Evolutionary conservation across 1,139 yeast species (phyloP), one percentile per base, ranked within the genome.

Genomic region (Yamadazyma aaseri): DNA sequence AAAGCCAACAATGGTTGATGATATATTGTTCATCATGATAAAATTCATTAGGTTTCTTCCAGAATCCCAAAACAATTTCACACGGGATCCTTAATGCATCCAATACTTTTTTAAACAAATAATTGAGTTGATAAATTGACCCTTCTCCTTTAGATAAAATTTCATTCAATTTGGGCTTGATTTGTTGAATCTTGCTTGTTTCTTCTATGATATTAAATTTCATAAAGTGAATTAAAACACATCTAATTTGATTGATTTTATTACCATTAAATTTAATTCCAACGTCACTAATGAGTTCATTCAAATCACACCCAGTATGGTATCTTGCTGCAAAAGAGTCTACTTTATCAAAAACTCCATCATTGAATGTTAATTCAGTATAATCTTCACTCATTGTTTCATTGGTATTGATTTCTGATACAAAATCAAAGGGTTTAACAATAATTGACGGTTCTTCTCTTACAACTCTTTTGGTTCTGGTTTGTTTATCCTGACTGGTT

Each of bases 1-100:
- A 79, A 36, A 89, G 71, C 98, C 98, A 92, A 40, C 86, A 79
- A 57, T 92, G 98, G 51, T 89, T 87, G 28, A 81, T 66, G 23
- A 78, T 76, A 35, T 80, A 76, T 39, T 60, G 59, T 58, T 78
- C 78, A 39, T 65, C 62, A 44, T 68, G 75, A 44, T 71, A 68
- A 40, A 70, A 60, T 43, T 75, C 79, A 31, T 79, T 78, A 4
- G 96, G 95, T 21, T 80, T 75, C 52, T 90, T 87, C 64, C 92
- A 71, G 48, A 86, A 86, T 3, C 98, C 98, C 22, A 79, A 64
- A 1, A 92, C 79, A 2, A 89, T 71, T 44, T 85, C 94, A 42
- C 89, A 76, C 8, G 82, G 81, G 28, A 92, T 72, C 16, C 82
- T 79, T 34, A 90, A 65, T 0, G 83, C 73, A 39, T 76, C 81